Evolutionary conservation across 208 protist genomes (phyloP), one percentile per base, ranked within the genome.

Genomic region (Vickermania spadyakhi): DNA sequence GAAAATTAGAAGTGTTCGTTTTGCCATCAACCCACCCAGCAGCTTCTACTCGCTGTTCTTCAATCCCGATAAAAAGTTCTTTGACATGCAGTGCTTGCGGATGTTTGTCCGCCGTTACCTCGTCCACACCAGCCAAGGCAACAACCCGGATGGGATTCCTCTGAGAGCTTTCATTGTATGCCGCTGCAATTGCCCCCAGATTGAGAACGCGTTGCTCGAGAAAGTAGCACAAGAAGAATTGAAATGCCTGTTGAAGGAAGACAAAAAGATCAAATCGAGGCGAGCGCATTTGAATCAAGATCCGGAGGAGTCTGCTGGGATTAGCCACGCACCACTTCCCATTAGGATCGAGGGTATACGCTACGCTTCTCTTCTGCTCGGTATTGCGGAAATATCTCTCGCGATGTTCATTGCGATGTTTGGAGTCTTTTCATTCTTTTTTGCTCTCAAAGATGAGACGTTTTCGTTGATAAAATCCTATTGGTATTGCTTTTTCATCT

Each of bases 101-200:
- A 77, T 77, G 71, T 69, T 72, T 64, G 66, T 77, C 2, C 53
- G 71, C 13, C 66, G 71, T n/a, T 77, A 70, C 36, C 50, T 77
- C 3, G 71, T 77, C 27, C 61, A 64, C 28, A 63, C 60, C 25
- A 42, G 45, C 57, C 59, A 73, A 51, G 58, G 53, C 14, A 77
- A 73, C n/a, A 73, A 73, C 52, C 56, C 53, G n/a, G 64, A 60
- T 2, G 64, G 41, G 18, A 64, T 77, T 50, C 31, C 57, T 31
- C 36, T 77, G 18, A 59, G 64, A 2, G 27, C 64, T 28, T 77
- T 77, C 57, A 52, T 77, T 64, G 30, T 30, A 11, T 54, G 30
- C 51, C 62, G 60, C 28, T 52, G 53, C 25, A 69, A 60, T 28
- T 69, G 31, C 51, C 69, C 69, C 22, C 27, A 52, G 18, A 64